phyloP scores from a whole-genome alignment of 176 grass and related monocot genomes.

The Thalia dealbata region DNA sequence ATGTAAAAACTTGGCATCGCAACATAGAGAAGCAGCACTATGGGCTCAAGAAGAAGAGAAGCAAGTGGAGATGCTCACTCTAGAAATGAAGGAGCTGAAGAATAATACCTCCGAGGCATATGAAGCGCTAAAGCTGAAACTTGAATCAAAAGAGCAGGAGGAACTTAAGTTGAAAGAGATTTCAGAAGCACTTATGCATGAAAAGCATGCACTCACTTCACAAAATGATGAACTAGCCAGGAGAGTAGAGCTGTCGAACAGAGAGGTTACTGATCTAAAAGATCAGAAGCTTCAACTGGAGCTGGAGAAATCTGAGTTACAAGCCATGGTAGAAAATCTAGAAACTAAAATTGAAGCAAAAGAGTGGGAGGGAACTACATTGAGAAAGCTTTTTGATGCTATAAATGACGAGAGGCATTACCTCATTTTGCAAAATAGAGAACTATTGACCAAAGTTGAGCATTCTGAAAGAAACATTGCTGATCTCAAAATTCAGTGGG shows the following conservation, averaged over 20 bases:
- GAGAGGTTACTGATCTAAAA: no score
- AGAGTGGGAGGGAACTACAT: conserved; percentile 27
- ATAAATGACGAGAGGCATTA: conserved; percentile 36
- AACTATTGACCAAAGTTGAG: conserved; percentile 34
- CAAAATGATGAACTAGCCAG: no score
- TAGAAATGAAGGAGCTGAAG: no score
- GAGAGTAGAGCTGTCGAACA: no score
- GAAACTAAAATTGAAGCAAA: conserved; percentile 1
- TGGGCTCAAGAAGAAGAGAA: conserved; percentile 25
- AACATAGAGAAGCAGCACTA: conserved; percentile 28
- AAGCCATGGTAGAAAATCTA: no score
- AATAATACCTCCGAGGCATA: conserved; percentile 25
- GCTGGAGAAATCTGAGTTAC: no score
- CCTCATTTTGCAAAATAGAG: conserved; percentile 28
- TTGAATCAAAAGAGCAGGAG: conserved; percentile 8
- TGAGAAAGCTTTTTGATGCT: conserved; percentile 28
- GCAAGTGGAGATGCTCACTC: no score
- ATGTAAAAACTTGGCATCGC: conserved; percentile 23
- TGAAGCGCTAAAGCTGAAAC: conserved; percentile 28
- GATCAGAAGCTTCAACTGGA: no score
- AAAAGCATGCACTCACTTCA: no score
- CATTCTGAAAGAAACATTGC: conserved; percentile 24
- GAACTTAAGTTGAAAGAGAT: no score
- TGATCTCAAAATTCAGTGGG: conserved; percentile 1
- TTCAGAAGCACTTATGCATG: no score